Conservation (phyloP, 768 basidiomycete species). For the Kwoniella sp. region DNA sequence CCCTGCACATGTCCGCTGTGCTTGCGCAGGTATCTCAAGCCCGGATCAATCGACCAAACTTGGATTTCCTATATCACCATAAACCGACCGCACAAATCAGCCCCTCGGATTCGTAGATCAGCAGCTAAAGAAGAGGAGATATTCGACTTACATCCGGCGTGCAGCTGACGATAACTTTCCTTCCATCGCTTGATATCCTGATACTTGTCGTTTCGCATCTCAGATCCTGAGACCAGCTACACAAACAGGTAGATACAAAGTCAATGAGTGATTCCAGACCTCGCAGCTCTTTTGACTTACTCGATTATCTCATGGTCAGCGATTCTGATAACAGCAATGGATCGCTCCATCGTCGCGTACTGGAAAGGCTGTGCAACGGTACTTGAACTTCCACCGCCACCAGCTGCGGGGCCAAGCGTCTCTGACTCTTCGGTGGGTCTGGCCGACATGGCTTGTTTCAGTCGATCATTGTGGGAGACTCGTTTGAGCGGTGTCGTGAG, state of each 20-base stretch:
- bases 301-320: slow-evolving; percentile 36
- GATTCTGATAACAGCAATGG: slow-evolving; percentile 35
- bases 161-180: slow-evolving; percentile 81
- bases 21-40: slow-evolving; percentile 68
- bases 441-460: slow-evolving; percentile 46
- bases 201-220: slow-evolving; percentile 80
- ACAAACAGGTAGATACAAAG: background rate
- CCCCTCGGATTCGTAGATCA: no score
- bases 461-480: slow-evolving; percentile 28
- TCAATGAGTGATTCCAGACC: background rate
- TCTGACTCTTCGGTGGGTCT: slow-evolving; percentile 21
- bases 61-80: slow-evolving; percentile 87
- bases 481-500: slow-evolving; percentile 61
- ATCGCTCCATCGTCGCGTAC: slow-evolving; percentile 47
- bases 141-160: slow-evolving; percentile 73
- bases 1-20: slow-evolving; percentile 84
- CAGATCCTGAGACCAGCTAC: slow-evolving; percentile 31
- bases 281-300: slow-evolving; percentile 26
- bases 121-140: background rate
- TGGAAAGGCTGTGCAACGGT: slow-evolving; percentile 22
- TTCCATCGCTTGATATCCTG: slow-evolving; percentile 80
- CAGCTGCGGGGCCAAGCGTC: slow-evolving; percentile 17
- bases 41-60: slow-evolving; percentile 75
- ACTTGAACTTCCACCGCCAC: slow-evolving; percentile 16
- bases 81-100: no score